phyloP scores from a whole-genome alignment of 371 early-diverging fungal genomes.

The Apophysomyces trapeziformis region DNA sequence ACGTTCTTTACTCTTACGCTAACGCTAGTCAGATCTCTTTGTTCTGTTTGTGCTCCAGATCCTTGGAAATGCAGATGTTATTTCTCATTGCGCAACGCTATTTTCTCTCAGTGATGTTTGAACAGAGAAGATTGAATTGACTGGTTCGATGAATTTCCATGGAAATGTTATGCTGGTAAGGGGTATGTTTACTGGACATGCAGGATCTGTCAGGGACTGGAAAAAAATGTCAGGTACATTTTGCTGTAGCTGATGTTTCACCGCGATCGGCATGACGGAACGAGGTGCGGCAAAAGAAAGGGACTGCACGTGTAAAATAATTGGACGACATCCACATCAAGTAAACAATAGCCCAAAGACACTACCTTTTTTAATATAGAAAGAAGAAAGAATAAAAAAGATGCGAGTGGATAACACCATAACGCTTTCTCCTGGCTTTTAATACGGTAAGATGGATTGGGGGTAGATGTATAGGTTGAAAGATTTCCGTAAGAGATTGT shows the following conservation, averaged over 20 bases:
- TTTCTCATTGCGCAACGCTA: too few relatives aligned
- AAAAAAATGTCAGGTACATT: conserved; percentile 5
- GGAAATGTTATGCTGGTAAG: neutral
- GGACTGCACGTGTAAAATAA: conserved; percentile 4
- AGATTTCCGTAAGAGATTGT: conserved; percentile 5
- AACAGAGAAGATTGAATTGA: too few relatives aligned
- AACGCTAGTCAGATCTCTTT: too few relatives aligned
- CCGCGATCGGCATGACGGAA: conserved; percentile 12
- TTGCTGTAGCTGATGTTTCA: conserved; percentile 2
- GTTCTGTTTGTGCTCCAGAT: too few relatives aligned
- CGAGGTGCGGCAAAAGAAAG: conserved; percentile 8
- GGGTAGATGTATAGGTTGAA: neutral
- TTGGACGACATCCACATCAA: neutral
- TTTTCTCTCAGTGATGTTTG: too few relatives aligned
- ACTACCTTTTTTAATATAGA: neutral
- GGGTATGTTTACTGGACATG: conserved; percentile 9
- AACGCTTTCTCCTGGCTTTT: neutral
- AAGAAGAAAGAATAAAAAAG: neutral
- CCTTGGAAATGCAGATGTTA: too few relatives aligned
- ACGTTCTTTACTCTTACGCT: too few relatives aligned
- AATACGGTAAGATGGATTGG: conserved; percentile 11
- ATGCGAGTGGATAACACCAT: neutral
- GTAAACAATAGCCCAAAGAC: neutral
- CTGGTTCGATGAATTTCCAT: too few relatives aligned
- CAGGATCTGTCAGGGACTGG: conserved; percentile 4